phyloP scores from a whole-genome alignment of 2,329 filamentous ascomycete genomes.

The Pseudonectria buxi region DNA sequence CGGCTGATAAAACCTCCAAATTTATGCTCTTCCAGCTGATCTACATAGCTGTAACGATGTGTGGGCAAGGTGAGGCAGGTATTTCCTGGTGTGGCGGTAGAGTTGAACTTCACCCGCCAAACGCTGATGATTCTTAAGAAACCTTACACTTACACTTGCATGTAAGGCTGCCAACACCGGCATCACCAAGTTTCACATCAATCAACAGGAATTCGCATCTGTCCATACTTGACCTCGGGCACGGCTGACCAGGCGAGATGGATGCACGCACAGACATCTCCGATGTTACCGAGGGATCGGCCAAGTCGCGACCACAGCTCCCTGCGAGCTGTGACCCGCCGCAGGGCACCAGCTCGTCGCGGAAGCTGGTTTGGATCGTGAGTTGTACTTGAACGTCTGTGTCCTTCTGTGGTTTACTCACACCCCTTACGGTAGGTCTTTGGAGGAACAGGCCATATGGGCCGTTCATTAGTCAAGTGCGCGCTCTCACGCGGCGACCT shows the following conservation, averaged over 20 bases:
- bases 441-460: slow-evolving; percentile 95
- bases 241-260: slow-evolving; percentile 9
- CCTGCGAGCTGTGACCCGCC: slow-evolving; percentile 85
- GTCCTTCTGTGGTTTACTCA: slow-evolving; percentile 2
- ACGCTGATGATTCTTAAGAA: too few relatives aligned
- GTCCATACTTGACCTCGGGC: neutral
- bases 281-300: slow-evolving; percentile 19
- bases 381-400: slow-evolving; percentile 1
- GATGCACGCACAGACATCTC: slow-evolving; percentile 19
- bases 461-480: slow-evolving; percentile 77
- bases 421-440: slow-evolving; percentile 56
- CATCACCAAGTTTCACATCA: too few relatives aligned
- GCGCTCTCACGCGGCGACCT: slow-evolving; percentile 75
- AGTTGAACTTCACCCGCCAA: too few relatives aligned
- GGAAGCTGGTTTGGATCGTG: slow-evolving; percentile 83
- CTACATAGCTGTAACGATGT: too few relatives aligned
- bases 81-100: too few relatives aligned
- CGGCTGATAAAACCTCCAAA: too few relatives aligned
- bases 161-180: too few relatives aligned
- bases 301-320: slow-evolving; percentile 45
- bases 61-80: too few relatives aligned
- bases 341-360: slow-evolving; percentile 58
- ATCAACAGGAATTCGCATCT: too few relatives aligned
- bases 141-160: too few relatives aligned
- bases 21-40: too few relatives aligned